Conservation (phyloP, 345 rosid genomes). For the rapeseed (Brassica napus) region DNA sequence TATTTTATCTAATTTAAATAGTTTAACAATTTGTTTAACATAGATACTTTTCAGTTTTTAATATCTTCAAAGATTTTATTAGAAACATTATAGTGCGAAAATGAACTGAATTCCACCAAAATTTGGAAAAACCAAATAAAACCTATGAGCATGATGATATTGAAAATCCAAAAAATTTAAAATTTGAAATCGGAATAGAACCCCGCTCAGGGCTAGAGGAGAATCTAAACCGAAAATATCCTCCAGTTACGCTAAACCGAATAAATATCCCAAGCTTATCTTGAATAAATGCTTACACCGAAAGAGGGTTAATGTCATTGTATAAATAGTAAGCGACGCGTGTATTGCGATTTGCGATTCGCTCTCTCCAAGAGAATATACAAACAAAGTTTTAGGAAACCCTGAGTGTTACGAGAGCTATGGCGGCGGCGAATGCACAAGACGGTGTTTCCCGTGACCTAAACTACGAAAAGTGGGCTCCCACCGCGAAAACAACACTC, state of each 20-base stretch:
- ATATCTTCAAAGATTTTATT: neutral
- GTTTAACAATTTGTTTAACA: neutral
- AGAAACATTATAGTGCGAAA: neutral
- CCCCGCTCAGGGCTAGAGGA: neutral
- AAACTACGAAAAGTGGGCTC: conserved; percentile 20
- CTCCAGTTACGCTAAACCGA: neutral
- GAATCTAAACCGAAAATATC: neutral
- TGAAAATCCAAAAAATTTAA: neutral
- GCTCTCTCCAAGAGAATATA: conserved; percentile 9
- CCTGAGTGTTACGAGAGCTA: conserved; percentile 8
- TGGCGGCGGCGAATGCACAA: neutral
- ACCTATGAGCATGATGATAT: neutral
- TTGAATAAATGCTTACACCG: neutral
- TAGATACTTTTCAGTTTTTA: neutral
- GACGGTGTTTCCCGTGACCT: conserved; percentile 5
- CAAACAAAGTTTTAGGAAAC: neutral
- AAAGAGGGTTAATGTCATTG: neutral
- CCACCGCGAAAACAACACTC: neutral
- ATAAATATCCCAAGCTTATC: neutral
- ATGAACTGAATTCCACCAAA: neutral
- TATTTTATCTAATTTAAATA: no score
- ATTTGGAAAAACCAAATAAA: neutral
- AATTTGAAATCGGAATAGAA: neutral
- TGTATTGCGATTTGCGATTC: neutral
- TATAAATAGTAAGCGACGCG: neutral